phyloP scores from a whole-genome alignment of 495 filamentous ascomycete genomes.

The Penicillium turbatum region DNA sequence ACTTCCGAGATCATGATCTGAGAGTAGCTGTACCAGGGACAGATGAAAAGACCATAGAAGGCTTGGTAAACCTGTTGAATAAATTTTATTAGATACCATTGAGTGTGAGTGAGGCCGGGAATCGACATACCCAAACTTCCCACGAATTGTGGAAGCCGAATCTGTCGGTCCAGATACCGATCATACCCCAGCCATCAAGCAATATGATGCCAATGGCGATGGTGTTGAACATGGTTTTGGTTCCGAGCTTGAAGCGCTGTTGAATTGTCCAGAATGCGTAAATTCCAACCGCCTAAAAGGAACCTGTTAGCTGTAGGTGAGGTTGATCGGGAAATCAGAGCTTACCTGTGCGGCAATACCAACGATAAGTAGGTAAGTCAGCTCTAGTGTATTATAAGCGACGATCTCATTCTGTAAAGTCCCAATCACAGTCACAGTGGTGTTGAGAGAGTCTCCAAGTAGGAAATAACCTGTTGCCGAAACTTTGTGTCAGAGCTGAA shows the following conservation, averaged over 20 bases:
- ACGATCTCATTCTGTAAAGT: constrained; percentile 61
- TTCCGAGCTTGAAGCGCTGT: constrained; percentile 46
- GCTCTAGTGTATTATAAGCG: constrained; percentile 54
- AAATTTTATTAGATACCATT: not conserved
- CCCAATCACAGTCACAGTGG: constrained; percentile 61
- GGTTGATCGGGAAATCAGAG: not conserved
- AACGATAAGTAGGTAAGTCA: constrained; percentile 60
- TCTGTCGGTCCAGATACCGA: constrained; percentile 57
- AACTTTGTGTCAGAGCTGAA: not conserved
- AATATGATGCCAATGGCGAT: constrained; percentile 54
- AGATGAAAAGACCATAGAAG: constrained; percentile 62
- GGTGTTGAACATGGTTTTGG: constrained; percentile 61
- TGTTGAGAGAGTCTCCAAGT: constrained; percentile 60
- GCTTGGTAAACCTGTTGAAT: constrained; percentile 50
- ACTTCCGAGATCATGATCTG: constrained; percentile 67
- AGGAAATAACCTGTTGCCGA: constrained; percentile 52
- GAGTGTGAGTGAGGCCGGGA: not conserved
- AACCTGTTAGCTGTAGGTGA: not conserved
- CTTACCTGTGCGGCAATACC: constrained; percentile 55
- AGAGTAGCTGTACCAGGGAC: constrained; percentile 65
- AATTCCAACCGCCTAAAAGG: constrained; percentile 50
- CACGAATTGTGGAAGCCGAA: constrained; percentile 61
- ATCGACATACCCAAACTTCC: constrained; percentile 52
- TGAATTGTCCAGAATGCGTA: constrained; percentile 58
- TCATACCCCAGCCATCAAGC: constrained; percentile 63